Conservation (phyloP, 441 rosid genomes). For the Daphne laureola region DNA sequence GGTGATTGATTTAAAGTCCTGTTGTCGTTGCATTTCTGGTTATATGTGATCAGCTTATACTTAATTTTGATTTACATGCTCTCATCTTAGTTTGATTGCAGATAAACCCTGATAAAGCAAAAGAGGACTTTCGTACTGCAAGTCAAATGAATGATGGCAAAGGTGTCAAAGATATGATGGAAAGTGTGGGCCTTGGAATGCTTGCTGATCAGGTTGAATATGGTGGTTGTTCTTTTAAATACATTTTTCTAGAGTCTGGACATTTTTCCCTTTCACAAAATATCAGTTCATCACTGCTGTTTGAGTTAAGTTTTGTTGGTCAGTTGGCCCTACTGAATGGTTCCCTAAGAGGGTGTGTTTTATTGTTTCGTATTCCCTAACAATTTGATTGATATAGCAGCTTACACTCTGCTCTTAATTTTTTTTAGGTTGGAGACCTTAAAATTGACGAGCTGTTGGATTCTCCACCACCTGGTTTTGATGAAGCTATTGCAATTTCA, state of each 20-base stretch:
- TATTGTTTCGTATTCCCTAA: too few relatives aligned
- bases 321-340: background rate
- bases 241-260: too few relatives aligned
- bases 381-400: too few relatives aligned
- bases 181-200: constrained; percentile 78
- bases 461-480: constrained; percentile 71
- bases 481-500: constrained; percentile 75
- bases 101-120: constrained; percentile 67
- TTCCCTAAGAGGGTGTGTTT: too few relatives aligned
- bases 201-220: constrained; percentile 53
- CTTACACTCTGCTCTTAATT: background rate
- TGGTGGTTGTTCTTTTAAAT: too few relatives aligned
- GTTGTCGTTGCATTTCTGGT: constrained; percentile 1
- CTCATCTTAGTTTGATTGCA: constrained; percentile 22
- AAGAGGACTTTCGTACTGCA: constrained; percentile 42
- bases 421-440: constrained; percentile 56
- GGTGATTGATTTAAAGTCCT: constrained; percentile 26
- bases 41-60: constrained; percentile 5
- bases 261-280: too few relatives aligned
- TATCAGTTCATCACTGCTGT: too few relatives aligned
- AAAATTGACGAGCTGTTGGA: constrained; percentile 73
- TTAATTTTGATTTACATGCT: constrained; percentile 12
- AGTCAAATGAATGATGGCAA: constrained; percentile 33
- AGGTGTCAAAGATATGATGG: constrained; percentile 57
- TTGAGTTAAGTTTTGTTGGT: background rate